Evolutionary conservation across 1,139 yeast species (phyloP).

Genomic region (Debaryomyces robertsiae): DNA sequence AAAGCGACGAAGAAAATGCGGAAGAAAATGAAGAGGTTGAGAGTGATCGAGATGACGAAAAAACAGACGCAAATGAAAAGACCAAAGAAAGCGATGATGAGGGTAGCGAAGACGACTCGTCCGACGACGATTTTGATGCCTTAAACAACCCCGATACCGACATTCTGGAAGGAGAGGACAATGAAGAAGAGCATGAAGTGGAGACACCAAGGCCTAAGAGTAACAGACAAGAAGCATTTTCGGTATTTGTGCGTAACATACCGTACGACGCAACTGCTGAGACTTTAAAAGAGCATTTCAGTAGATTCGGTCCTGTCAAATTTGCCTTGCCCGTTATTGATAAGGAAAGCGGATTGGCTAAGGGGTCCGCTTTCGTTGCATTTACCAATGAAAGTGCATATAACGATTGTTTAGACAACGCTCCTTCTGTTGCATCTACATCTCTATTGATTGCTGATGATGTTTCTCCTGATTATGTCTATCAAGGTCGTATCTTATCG

Average conservation of each 20-base stretch:
- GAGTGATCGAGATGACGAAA: conserved; percentile 31
- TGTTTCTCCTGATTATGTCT: conserved; percentile 84
- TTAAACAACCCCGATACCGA: conserved; percentile 25
- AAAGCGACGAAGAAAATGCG: conserved; percentile 27
- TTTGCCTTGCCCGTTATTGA: conserved; percentile 95
- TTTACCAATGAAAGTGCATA: conserved; percentile 65
- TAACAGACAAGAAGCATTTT: conserved; percentile 68
- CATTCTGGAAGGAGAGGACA: conserved; percentile 32
- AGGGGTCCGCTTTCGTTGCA: conserved; percentile 95
- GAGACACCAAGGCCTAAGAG: conserved; percentile 38
- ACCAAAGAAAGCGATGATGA: conserved; percentile 34
- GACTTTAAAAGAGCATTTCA: conserved; percentile 72
- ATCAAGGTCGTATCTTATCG: conserved; percentile 87
- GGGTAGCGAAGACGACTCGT: conserved; percentile 35
- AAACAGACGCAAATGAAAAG: conserved; percentile 38
- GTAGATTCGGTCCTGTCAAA: conserved; percentile 81
- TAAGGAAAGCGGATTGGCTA: conserved; percentile 80
- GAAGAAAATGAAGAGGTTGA: conserved; percentile 28
- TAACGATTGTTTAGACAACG: conserved; percentile 67
- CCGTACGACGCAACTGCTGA: conserved; percentile 95
- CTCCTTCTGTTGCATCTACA: conserved; percentile 76
- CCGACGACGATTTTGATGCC: conserved; percentile 21
- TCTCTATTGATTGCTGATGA: conserved; percentile 90
- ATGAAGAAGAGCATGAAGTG: conserved; percentile 34
- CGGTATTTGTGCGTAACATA: conserved; percentile 85